These are phyloP conservation scores for Diophrys appendiculata DNA, from an alignment of 73 alveolate genomes.

Conservation along the genomic window DNA sequence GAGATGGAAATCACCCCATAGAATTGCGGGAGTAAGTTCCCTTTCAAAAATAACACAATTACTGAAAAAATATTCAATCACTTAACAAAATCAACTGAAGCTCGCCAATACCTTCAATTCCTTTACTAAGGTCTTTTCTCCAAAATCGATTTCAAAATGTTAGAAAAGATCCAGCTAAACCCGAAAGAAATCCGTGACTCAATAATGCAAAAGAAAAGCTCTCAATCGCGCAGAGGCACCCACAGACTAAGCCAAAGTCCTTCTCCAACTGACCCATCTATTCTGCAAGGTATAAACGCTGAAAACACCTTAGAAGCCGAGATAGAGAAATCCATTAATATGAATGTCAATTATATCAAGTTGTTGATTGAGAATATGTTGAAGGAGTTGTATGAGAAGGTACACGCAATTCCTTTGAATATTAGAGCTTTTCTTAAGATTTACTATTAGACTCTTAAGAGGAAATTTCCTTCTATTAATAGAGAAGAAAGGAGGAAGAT, in stretches of 20 bases:
- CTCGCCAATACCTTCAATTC: background rate
- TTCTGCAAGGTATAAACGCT: no score
- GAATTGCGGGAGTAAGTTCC: background rate
- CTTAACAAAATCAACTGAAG: background rate
- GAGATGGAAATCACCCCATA: background rate
- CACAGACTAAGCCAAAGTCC: background rate
- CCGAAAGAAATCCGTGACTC: background rate
- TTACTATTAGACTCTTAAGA: background rate
- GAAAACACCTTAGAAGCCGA: background rate
- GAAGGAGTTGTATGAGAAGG: background rate
- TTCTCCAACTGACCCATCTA: no score
- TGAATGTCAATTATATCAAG: background rate
- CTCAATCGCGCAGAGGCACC: background rate
- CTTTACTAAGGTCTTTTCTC: background rate
- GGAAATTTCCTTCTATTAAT: background rate
- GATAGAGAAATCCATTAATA: background rate
- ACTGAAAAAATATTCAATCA: background rate
- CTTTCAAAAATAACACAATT: background rate
- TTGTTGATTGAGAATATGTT: background rate
- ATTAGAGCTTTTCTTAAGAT: background rate
- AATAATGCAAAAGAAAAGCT: background rate
- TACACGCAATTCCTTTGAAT: background rate
- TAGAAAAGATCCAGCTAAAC: background rate
- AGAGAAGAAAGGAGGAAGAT: background rate
- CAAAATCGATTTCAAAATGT: background rate